A percentile compares a stretch with the other conserved stretches of the same genome.
Evolutionary conservation across 225 moss, liverwort and hornwort species (phyloP).

Genomic region (Thuidium tamariscinum): DNA sequence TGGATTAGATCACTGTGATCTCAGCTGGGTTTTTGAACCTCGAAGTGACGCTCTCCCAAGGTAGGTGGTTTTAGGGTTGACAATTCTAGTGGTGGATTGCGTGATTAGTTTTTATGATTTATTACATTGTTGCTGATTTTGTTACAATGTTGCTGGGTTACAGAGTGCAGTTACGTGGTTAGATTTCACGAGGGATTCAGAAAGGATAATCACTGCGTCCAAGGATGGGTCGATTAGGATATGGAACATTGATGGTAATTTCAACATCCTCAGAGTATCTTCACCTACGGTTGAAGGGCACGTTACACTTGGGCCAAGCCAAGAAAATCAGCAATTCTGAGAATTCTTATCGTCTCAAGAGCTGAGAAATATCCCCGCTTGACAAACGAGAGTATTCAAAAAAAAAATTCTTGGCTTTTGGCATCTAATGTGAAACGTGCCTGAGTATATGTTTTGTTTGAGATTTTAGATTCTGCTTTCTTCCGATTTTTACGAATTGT

Average conservation of each 20-base stretch:
- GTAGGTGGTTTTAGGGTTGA: neutral
- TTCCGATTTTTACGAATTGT: neutral
- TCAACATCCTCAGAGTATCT: neutral
- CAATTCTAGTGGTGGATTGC: neutral
- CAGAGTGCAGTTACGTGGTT: conserved; percentile 99
- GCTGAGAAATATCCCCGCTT: neutral
- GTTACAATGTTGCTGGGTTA: conserved; percentile 2
- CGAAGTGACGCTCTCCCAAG: neutral
- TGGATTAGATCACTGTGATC: neutral
- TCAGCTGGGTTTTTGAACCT: neutral
- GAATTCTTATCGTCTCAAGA: neutral
- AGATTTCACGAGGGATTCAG: conserved; percentile 90
- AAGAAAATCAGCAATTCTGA: neutral
- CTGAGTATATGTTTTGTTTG: neutral
- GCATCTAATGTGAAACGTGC: neutral
- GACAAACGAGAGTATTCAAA: neutral
- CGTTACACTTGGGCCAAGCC: neutral
- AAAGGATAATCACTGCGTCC: conserved; percentile 83
- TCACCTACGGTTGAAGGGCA: neutral
- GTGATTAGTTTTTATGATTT: neutral
- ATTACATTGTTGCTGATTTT: neutral
- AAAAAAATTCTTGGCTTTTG: no score
- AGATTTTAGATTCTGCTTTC: neutral
- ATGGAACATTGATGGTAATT: conserved; percentile 90
- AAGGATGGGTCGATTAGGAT: conserved; percentile 97